These are phyloP conservation scores for Abelmoschus esculentus DNA, from an alignment of 345 rosid genomes.

Conservation along the genomic window DNA sequence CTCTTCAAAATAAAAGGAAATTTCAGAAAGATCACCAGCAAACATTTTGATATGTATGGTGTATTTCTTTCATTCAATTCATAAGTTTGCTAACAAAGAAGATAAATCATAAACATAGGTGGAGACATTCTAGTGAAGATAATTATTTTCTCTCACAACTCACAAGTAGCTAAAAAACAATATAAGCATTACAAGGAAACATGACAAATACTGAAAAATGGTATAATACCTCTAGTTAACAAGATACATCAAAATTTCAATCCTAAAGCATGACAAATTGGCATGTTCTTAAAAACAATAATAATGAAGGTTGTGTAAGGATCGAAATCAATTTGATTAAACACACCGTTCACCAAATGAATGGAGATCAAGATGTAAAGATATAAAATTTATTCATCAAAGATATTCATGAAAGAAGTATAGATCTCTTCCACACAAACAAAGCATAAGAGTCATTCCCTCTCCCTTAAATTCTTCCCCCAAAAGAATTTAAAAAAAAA, in stretches of 20 bases:
- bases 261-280: background rate
- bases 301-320: too few relatives aligned
- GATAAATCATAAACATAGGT: background rate
- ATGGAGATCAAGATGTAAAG: background rate
- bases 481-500: background rate
- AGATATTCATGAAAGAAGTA: background rate
- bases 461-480: too few relatives aligned
- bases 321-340: too few relatives aligned
- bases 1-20: background rate
- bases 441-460: background rate
- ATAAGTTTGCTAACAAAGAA: background rate
- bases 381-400: background rate
- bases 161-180: background rate
- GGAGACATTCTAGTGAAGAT: background rate
- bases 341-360: background rate
- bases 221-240: background rate
- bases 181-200: background rate
- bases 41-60: background rate
- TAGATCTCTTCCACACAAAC: background rate
- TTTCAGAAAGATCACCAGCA: background rate
- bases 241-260: background rate
- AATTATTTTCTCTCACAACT: background rate
- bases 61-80: background rate
- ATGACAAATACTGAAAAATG: background rate
- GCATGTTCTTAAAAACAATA: background rate